phyloP scores from a whole-genome alignment of 352 stramenopile genomes.

The Phytophthora sojae region DNA sequence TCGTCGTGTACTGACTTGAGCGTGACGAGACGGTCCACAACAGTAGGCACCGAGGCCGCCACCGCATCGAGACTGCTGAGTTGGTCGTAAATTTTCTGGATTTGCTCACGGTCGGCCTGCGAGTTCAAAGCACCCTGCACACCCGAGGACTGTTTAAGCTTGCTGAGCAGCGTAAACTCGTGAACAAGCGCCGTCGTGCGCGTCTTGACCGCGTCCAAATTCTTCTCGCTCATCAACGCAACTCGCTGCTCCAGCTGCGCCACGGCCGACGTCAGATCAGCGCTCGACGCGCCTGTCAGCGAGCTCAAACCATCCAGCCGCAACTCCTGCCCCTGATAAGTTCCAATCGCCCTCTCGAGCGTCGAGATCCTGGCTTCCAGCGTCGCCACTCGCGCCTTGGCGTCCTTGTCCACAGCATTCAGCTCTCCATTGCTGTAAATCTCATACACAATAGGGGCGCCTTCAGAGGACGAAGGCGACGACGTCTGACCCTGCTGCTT shows the following conservation, averaged over 20 bases:
- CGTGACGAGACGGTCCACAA: slow-evolving; percentile 78
- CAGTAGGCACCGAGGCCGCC: slow-evolving; percentile 59
- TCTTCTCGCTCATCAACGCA: slow-evolving; percentile 75
- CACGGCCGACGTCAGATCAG: slow-evolving; percentile 58
- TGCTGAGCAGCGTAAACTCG: slow-evolving; percentile 80
- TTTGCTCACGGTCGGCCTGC: slow-evolving; percentile 70
- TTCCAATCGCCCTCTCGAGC: slow-evolving; percentile 68
- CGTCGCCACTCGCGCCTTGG: slow-evolving; percentile 62
- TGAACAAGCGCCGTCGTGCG: slow-evolving; percentile 80
- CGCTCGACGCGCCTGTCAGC: slow-evolving; percentile 24
- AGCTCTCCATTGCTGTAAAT: slow-evolving; percentile 84
- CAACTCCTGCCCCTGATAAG: slow-evolving; percentile 59
- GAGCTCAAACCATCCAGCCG: slow-evolving; percentile 50
- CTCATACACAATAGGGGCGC: slow-evolving; percentile 75
- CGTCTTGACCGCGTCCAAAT: slow-evolving; percentile 80
- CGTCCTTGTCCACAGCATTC: slow-evolving; percentile 71
- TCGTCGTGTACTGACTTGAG: slow-evolving; percentile 83
- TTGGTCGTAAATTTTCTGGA: slow-evolving; percentile 79
- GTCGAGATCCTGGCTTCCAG: slow-evolving; percentile 69
- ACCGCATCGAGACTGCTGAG: slow-evolving; percentile 68
- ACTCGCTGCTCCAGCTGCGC: slow-evolving; percentile 74
- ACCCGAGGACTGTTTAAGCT: slow-evolving; percentile 76
- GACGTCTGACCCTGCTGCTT: slow-evolving; percentile 41
- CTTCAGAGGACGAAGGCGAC: slow-evolving; percentile 7
- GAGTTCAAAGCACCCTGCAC: slow-evolving; percentile 65